These are phyloP conservation scores for Phytophthora cactorum DNA, from an alignment of 352 stramenopile species.

Conservation along the genomic window DNA sequence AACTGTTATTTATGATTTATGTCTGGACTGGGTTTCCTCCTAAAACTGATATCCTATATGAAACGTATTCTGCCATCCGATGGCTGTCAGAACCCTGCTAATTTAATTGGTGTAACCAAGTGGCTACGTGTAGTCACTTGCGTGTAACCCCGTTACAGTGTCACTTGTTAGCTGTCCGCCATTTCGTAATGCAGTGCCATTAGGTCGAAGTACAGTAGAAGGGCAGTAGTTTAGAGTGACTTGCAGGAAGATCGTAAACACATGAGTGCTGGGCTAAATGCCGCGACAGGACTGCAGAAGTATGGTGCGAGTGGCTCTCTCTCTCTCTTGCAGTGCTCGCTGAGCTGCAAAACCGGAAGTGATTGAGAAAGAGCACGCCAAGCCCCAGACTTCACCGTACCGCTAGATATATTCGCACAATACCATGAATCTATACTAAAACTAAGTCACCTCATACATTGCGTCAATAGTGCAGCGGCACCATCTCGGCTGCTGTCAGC, in stretches of 20 bases:
- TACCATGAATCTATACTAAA: neutral
- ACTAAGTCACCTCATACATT: neutral
- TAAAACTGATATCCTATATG: too few relatives aligned
- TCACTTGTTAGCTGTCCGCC: neutral
- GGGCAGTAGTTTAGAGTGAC: neutral
- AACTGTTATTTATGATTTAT: too few relatives aligned
- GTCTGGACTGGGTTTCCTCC: too few relatives aligned
- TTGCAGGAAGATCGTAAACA: conserved; percentile 6
- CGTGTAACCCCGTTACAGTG: too few relatives aligned
- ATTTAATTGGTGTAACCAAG: too few relatives aligned
- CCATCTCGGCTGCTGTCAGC: neutral
- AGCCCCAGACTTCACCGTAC: neutral
- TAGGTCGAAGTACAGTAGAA: neutral
- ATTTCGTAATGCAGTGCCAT: neutral
- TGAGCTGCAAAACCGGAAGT: conserved; percentile 7
- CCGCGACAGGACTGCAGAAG: conserved; percentile 5
- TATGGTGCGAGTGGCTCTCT: neutral
- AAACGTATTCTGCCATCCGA: too few relatives aligned
- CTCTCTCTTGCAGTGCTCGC: conserved; percentile 6
- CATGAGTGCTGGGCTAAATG: conserved; percentile 5
- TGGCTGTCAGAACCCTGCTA: too few relatives aligned
- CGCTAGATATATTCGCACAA: neutral
- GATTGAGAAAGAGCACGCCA: conserved; percentile 3
- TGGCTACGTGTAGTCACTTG: too few relatives aligned
- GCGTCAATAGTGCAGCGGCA: neutral